A percentile compares a stretch with the other conserved stretches of the same genome.
Conservation (phyloP, 345 rosid species). For the Angophora floribunda region DNA sequence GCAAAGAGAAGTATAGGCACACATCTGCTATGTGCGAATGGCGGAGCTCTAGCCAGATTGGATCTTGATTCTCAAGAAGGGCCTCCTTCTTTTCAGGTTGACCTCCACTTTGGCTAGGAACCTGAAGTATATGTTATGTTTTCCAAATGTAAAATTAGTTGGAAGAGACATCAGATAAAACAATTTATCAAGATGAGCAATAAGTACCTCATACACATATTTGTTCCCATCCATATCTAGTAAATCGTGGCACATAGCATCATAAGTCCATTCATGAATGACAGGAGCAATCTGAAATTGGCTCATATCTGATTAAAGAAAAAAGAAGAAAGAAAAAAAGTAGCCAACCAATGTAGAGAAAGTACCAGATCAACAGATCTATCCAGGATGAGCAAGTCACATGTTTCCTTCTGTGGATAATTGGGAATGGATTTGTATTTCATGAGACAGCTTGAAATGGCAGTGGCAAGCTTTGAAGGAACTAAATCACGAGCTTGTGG, state of each 20-base stretch:
- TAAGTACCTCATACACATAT: conserved; percentile 54
- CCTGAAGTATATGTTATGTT: conserved; percentile 14
- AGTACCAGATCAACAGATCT: conserved; percentile 90
- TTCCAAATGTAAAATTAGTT: background rate
- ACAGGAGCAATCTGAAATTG: conserved; percentile 77
- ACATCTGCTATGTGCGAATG: conserved; percentile 94
- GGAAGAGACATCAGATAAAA: background rate
- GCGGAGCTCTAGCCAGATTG: conserved; percentile 92
- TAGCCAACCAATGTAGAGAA: background rate
- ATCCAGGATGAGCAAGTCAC: conserved; percentile 82
- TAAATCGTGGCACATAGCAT: conserved; percentile 97
- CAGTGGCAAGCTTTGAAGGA: conserved; percentile 70
- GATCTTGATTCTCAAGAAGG: conserved; percentile 77
- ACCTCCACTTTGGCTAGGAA: conserved; percentile 73
- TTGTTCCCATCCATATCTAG: conserved; percentile 89
- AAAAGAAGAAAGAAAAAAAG: background rate
- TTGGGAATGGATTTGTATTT: conserved; percentile 79
- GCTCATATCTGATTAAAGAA: conserved; percentile 1
- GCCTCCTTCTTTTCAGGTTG: conserved; percentile 67
- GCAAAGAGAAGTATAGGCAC: conserved; percentile 10
- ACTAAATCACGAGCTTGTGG: conserved; percentile 37
- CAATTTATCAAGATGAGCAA: background rate
- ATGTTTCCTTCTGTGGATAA: conserved; percentile 79
- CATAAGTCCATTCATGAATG: conserved; percentile 98
- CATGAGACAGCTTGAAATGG: conserved; percentile 41